phyloP scores from a whole-genome alignment of 169 alveolate species.

The Eimeria praecox region DNA sequence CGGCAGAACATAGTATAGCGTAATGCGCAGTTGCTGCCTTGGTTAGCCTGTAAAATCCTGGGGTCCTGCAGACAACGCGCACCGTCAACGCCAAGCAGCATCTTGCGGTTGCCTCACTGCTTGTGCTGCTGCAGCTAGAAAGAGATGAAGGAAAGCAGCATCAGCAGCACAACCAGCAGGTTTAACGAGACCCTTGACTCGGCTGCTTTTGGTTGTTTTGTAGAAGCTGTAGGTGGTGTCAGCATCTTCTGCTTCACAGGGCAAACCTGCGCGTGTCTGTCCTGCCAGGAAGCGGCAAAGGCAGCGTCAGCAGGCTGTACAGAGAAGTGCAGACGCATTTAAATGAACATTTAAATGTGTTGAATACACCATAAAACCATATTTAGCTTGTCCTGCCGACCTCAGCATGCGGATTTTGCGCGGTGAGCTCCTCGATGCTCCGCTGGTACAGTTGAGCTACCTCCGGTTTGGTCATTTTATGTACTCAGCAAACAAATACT shows the following conservation, averaged over 20 bases:
- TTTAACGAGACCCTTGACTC: background rate
- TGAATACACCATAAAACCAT: background rate
- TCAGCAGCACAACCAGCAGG: background rate
- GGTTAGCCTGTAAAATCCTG: conserved; percentile 60
- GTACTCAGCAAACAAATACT: background rate
- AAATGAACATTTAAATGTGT: background rate
- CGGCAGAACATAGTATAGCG: conserved; percentile 77
- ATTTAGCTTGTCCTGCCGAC: conserved; percentile 10
- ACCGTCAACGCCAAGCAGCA: background rate
- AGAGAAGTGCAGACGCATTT: background rate
- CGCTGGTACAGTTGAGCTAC: conserved; percentile 61
- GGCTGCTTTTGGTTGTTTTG: background rate
- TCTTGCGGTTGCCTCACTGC: background rate
- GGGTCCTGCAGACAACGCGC: conserved; percentile 56
- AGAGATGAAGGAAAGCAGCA: background rate
- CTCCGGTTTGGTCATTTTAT: conserved; percentile 51
- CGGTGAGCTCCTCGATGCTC: conserved; percentile 74
- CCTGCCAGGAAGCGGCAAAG: background rate
- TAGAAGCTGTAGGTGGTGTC: background rate
- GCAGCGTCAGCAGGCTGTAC: background rate
- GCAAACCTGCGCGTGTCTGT: background rate
- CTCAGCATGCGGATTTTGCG: conserved; percentile 79
- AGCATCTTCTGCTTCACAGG: background rate
- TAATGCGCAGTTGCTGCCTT: conserved; percentile 70
- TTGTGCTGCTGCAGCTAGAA: background rate